Percentiles rank a stretch among this genome's conserved stretches.
Evolutionary conservation across 225 moss, liverwort and hornwort species (phyloP).

Genomic region (Ulota crispa): DNA sequence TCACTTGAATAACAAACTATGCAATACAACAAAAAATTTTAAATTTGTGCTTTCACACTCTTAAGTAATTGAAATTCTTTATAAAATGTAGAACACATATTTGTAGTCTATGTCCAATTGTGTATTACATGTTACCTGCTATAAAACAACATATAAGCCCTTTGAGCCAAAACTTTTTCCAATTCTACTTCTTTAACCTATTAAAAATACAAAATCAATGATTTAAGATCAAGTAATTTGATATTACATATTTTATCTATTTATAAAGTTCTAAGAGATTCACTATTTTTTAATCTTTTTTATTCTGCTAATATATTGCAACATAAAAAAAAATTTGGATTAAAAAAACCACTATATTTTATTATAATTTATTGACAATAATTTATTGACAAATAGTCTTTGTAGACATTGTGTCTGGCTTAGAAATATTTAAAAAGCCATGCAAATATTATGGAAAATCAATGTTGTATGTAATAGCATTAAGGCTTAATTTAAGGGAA

Average conservation of each 20-base stretch:
- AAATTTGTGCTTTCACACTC: fast-evolving
- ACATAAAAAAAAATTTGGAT: not conserved
- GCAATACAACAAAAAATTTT: not conserved
- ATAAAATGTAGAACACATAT: not conserved
- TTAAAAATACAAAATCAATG: not conserved
- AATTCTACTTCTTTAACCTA: constrained; percentile 95
- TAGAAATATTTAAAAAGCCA: not conserved
- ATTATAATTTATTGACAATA: not conserved
- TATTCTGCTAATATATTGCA: fast-evolving
- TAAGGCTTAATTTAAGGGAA: not conserved
- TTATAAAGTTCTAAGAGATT: not conserved
- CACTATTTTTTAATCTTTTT: fast-evolving
- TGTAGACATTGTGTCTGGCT: fast-evolving
- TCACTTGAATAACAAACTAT: not conserved
- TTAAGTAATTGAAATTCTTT: not conserved
- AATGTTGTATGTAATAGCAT: fast-evolving
- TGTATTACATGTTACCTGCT: constrained; percentile 39
- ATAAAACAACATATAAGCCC: constrained; percentile 92
- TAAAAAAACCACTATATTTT: not conserved
- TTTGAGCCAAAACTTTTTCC: constrained; percentile 82
- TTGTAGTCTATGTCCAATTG: not conserved
- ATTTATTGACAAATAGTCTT: fast-evolving
- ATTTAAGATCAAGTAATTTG: fast-evolving
- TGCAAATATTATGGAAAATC: fast-evolving
- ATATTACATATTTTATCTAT: too few species aligned